A percentile compares a stretch with the other conserved stretches of the same genome.
Evolutionary conservation across 2,329 filamentous ascomycete species (phyloP).

Genomic region (Pyrenochaeta sp.): DNA sequence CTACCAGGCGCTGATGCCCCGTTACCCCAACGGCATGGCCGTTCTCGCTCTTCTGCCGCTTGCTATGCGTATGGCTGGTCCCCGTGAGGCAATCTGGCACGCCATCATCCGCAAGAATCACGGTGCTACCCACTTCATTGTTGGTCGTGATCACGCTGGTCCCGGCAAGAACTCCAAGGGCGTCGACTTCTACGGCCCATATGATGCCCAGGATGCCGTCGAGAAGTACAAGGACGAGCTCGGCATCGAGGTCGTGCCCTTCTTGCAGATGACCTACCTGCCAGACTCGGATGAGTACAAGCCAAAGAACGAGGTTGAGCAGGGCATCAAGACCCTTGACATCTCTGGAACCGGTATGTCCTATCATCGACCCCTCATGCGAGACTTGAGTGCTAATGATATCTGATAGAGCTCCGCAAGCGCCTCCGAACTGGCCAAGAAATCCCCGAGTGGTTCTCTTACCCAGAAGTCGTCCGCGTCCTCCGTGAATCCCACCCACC

Average conservation of each 20-base stretch:
- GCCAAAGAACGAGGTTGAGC: conserved; percentile 87
- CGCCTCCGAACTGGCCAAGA: conserved; percentile 90
- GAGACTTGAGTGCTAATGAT: conserved; percentile 38
- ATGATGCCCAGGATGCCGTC: conserved; percentile 94
- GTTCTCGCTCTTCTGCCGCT: conserved; percentile 92
- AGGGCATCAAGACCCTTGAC: conserved; percentile 77
- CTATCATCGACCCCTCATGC: background rate
- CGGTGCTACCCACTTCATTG: conserved; percentile 98
- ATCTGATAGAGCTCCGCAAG: conserved; percentile 85
- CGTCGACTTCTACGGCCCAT: conserved; percentile 96
- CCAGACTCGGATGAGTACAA: conserved; percentile 97
- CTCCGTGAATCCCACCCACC: conserved; percentile 96
- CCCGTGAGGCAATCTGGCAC: conserved; percentile 98
- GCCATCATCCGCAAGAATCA: conserved; percentile 99
- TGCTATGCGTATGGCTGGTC: conserved; percentile 99
- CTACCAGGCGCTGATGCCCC: conserved; percentile 94
- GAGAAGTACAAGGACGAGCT: conserved; percentile 97
- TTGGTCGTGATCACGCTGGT: conserved; percentile 96
- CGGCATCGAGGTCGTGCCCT: conserved; percentile 97
- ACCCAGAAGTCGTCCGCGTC: conserved; percentile 96
- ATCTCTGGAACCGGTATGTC: conserved; percentile 59
- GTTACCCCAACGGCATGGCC: conserved; percentile 99
- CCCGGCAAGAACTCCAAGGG: conserved; percentile 98
- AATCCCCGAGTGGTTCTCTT: conserved; percentile 99
- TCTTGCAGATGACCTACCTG: conserved; percentile 99